phyloP scores from a whole-genome alignment of 257 asterid species.

The Solanum neorickii region DNA sequence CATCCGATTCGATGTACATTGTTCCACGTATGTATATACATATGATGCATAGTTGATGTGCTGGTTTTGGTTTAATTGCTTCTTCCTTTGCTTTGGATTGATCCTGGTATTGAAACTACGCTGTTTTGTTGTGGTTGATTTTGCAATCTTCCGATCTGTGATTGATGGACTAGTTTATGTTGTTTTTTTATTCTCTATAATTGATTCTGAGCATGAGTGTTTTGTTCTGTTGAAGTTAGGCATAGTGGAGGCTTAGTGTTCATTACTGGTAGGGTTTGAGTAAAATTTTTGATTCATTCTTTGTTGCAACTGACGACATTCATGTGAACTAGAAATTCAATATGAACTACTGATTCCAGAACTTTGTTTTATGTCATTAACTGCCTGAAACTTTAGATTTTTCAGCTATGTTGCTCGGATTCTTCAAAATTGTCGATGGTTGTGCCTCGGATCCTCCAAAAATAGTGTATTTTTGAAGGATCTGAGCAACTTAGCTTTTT shows the following conservation, averaged over 20 bases:
- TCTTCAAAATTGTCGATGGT: background rate
- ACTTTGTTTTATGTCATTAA: background rate
- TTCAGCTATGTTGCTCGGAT: background rate
- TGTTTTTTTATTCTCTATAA: background rate
- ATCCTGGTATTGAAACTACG: background rate
- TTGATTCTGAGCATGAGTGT: background rate
- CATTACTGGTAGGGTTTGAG: background rate
- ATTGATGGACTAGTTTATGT: background rate
- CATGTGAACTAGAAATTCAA: background rate
- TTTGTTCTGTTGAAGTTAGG: background rate
- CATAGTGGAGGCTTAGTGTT: background rate
- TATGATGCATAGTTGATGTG: background rate
- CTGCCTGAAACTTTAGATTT: background rate
- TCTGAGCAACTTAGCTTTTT: background rate
- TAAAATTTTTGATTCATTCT: background rate
- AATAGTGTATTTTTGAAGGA: background rate
- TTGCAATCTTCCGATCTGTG: background rate
- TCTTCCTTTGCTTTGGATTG: background rate
- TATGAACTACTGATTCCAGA: background rate
- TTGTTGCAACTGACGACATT: background rate
- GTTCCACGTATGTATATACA: background rate
- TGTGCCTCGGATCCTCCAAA: background rate
- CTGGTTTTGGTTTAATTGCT: background rate
- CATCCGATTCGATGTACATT: background rate
- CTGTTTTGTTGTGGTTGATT: background rate